Percentiles rank a stretch among this genome's conserved stretches.
Conservation (phyloP, 2,329 filamentous ascomycete species). For the Meredithiella fracta region DNA sequence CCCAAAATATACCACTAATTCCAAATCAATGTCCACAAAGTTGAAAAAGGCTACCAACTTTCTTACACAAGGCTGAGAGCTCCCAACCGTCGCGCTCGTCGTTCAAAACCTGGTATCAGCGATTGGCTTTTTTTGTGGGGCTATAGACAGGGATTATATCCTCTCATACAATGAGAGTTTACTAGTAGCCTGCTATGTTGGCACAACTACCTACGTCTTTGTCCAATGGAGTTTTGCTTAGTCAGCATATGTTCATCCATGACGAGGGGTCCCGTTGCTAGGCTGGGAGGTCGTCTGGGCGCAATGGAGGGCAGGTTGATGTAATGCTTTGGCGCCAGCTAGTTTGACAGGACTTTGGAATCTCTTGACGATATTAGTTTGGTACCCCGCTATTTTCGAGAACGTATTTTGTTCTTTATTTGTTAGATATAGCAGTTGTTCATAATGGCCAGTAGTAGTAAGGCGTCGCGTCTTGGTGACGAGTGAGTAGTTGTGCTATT, state of each 20-base stretch:
- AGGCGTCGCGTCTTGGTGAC: slow-evolving; percentile 44
- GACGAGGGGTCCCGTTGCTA: neutral
- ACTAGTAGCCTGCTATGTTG: no score
- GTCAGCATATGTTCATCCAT: slow-evolving; percentile 6
- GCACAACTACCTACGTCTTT: neutral
- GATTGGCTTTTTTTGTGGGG: slow-evolving; percentile 11
- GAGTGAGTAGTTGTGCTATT: slow-evolving; percentile 30
- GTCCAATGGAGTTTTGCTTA: neutral
- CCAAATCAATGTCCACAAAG: no score
- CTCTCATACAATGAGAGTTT: neutral
- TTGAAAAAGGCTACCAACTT: slow-evolving; percentile 3
- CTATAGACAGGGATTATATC: neutral
- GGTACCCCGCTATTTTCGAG: neutral
- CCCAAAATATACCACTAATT: no score
- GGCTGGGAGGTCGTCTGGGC: neutral
- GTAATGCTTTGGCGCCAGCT: no score
- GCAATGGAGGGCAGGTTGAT: neutral
- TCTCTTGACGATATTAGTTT: neutral
- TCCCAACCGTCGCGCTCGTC: neutral
- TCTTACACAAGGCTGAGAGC: slow-evolving; percentile 12
- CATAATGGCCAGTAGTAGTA: slow-evolving; percentile 41
- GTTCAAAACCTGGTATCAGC: neutral
- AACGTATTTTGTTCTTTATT: neutral
- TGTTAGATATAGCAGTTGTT: neutral
- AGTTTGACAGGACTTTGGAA: neutral